phyloP scores from a whole-genome alignment of 148 eudicot genomes.

The Cornus suecica region DNA sequence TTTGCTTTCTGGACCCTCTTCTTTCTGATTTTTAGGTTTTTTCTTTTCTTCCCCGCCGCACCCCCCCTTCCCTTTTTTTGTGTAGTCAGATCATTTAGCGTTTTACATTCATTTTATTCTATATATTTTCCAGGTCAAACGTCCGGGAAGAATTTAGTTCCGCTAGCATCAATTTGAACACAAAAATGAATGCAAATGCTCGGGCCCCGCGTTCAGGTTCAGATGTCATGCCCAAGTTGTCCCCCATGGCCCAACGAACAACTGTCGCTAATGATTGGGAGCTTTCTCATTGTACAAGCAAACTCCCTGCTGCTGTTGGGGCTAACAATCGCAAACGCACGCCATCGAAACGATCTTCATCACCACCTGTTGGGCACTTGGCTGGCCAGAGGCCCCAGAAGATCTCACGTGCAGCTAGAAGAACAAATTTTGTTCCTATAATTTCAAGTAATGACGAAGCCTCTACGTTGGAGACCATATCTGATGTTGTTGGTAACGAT shows the following conservation, averaged over 20 bases:
- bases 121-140: constrained; percentile 32
- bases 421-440: constrained; percentile 52
- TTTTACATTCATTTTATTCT: constrained; percentile 7
- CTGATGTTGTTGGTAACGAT: constrained; percentile 43
- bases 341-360: constrained; percentile 46
- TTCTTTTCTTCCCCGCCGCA: not conserved
- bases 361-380: constrained; percentile 64
- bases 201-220: constrained; percentile 58
- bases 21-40: not conserved
- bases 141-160: constrained; percentile 49
- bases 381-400: constrained; percentile 63
- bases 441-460: constrained; percentile 41
- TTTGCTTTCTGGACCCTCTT: not conserved
- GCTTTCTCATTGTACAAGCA: constrained; percentile 47
- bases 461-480: constrained; percentile 33
- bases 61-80: too few species aligned
- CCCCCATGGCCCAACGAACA: constrained; percentile 36
- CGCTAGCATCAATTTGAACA: constrained; percentile 52
- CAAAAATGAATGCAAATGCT: constrained; percentile 38
- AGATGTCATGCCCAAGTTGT: constrained; percentile 41
- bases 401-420: constrained; percentile 63
- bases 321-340: constrained; percentile 53
- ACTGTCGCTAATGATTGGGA: constrained; percentile 54
- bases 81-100: not conserved
- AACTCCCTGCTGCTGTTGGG: constrained; percentile 35